These are phyloP conservation scores for Termitomyces sp. DNA, from an alignment of 768 basidiomycete species.

Conservation along the genomic window DNA sequence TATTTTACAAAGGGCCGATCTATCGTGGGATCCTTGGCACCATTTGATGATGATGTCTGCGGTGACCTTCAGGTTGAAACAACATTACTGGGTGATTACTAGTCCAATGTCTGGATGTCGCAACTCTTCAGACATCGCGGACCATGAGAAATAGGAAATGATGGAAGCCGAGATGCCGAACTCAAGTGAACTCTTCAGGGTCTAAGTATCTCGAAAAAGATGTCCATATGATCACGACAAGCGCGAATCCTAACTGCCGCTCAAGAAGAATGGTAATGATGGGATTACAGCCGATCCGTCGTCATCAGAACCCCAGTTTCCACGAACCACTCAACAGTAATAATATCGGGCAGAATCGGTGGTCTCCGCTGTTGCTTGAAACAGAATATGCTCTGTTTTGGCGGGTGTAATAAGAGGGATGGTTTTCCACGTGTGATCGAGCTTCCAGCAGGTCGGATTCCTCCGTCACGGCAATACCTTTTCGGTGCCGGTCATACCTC, in stretches of 20 bases:
- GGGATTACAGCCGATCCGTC: conserved; percentile 13
- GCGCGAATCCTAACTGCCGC: conserved; percentile 11
- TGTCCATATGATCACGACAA: conserved; percentile 9
- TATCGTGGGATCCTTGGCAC: conserved; percentile 25
- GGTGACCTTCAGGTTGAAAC: conserved; percentile 1
- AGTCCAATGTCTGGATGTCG: conserved; percentile 8
- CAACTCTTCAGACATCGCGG: neutral
- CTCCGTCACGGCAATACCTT: conserved; percentile 14
- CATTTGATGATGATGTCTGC: conserved; percentile 10
- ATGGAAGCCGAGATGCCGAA: conserved; percentile 8
- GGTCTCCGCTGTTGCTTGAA: conserved; percentile 11
- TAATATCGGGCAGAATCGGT: conserved; percentile 16
- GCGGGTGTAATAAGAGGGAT: conserved; percentile 8
- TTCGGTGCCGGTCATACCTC: conserved; percentile 16
- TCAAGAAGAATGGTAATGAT: conserved; percentile 8
- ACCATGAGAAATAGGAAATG: conserved; percentile 6
- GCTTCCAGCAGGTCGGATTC: conserved; percentile 9
- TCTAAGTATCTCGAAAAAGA: neutral
- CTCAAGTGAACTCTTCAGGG: conserved; percentile 7
- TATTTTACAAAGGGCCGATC: conserved; percentile 13
- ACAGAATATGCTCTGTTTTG: conserved; percentile 13
- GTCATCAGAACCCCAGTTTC: conserved; percentile 16
- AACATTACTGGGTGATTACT: neutral
- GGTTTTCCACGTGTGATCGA: conserved; percentile 15
- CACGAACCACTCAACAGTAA: conserved; percentile 11